Base-by-base conservation (phyloP, 1,284 basidiomycete genomes). In the Fomitopsis schrenkii region DNA sequence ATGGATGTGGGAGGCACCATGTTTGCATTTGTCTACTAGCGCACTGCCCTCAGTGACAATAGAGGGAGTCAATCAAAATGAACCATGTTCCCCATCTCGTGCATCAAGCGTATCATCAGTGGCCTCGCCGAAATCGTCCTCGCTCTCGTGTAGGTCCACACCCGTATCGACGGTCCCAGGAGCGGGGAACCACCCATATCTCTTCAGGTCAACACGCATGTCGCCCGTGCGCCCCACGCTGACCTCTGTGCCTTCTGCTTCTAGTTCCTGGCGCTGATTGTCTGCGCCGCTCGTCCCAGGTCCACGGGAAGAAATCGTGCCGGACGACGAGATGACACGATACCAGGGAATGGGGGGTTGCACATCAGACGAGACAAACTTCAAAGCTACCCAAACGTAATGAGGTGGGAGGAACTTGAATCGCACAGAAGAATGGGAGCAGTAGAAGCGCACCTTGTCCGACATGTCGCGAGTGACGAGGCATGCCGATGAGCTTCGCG, bases 401-500 rank as follows among this genome's bases (percentile, higher is more conserved):
- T 41, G 53, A 52, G 19, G 8, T 28, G n/a, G 58, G 17, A 14
- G 22, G 38, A 19, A n/a, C n/a, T 50, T 50, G 57, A 61, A 57
- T 2, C 14, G 46, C 12, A 33, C 15, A 55, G 8, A 45, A 42
- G 22, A 45, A 15, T 28, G n/a, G 19, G 48, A 38, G 33, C 19
- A 52, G 38, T 38, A 14, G 42, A 9, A 7, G 26, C 79, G 62
- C 64, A 91, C 93, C 88, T 83, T 94, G 91, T 1, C 93, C 93
- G 40, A 95, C 93, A 69, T 93, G 92, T 63, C 93, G 80, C 1
- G 93, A 86, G 75, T 95, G 86, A 22, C 79, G 81, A 0, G 93
- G 93, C 84, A 91, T 93, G 17, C 91, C 91, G 48, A 93, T 83
- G 19, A 95, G 77, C 68, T 89, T 93, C 9, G 93, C 92, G 56